Evolutionary conservation across 1,139 yeast genomes (phyloP).

Genomic region (Suhomyces coccinellae): DNA sequence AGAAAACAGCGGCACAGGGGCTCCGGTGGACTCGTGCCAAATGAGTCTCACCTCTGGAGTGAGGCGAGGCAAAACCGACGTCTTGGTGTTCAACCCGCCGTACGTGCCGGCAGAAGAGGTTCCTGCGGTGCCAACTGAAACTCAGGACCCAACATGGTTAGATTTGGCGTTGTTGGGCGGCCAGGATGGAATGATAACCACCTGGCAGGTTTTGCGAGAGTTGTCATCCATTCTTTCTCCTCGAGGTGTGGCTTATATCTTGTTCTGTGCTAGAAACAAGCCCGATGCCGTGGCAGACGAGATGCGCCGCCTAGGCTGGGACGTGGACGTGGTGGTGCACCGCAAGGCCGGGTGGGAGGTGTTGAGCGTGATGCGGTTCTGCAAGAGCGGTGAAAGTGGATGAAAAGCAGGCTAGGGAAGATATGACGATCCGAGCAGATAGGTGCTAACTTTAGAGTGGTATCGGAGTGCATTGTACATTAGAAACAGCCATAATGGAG

Average conservation of each 20-base stretch:
- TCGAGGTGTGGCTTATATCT: slow-evolving; percentile 75
- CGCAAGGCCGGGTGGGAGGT: slow-evolving; percentile 97
- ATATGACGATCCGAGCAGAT: no score
- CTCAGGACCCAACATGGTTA: slow-evolving; percentile 63
- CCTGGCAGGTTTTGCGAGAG: slow-evolving; percentile 57
- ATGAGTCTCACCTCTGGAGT: slow-evolving; percentile 57
- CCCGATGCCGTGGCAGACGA: slow-evolving; percentile 57
- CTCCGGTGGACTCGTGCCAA: slow-evolving; percentile 54
- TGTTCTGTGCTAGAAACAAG: slow-evolving; percentile 83
- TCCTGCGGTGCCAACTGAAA: slow-evolving; percentile 54
- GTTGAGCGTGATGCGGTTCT: slow-evolving; percentile 65
- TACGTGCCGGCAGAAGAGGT: slow-evolving; percentile 83
- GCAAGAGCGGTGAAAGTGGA: slow-evolving; percentile 9
- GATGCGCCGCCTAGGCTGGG: slow-evolving; percentile 60
- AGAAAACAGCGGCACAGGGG: slow-evolving; percentile 34
- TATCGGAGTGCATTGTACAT: no score
- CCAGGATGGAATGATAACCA: slow-evolving; percentile 81
- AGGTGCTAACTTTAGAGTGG: no score
- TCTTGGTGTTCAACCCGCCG: slow-evolving; percentile 89
- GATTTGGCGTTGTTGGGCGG: slow-evolving; percentile 93
- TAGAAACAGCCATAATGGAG: no score
- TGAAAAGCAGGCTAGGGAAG: background rate
- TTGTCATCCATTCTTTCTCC: slow-evolving; percentile 50
- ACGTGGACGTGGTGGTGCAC: slow-evolving; percentile 47
- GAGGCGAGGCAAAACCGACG: slow-evolving; percentile 52